Evolutionary conservation across 768 basidiomycete species (phyloP), one percentile per base, ranked within the genome.

Genomic region (Pulveroboletus sp.): DNA sequence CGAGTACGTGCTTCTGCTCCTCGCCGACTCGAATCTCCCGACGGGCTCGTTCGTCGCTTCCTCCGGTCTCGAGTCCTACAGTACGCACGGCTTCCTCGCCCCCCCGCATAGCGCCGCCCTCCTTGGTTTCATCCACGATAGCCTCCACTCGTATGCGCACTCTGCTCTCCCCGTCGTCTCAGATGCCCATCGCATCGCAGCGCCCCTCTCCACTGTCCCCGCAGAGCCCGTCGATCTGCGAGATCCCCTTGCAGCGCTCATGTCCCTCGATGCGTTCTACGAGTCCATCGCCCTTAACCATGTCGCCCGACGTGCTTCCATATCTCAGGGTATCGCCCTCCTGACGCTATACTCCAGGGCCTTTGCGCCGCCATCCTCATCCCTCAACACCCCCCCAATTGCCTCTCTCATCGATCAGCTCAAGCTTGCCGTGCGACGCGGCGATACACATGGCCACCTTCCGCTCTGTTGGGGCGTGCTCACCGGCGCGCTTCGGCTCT

Each of bases 41-140:
- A 98, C 95, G 0, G 96, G 96, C 32, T 87, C 95, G 1, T 99
- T 99, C 67, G 90, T 97, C 51, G 90, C 94, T 1, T 96, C 93
- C 1, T 81, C 90, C 3, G 95, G 95, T 2, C 78, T 98, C 52
- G 95, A 99, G 62, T 92, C 93, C 5, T 93, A 83, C 64, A 70
- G 81, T 36, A 84, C 87, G 26, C 96, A 99, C 65, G 96, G 93
- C 0, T 88, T 94, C 61, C 55, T 73, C 14, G 61, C 76, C 1
- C 56, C 42, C 63, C 45, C 56, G 1, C 47, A 26, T 47, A 21
- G 32, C 41, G 24, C 41, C 27, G 41, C 54, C 69, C 57, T 77
- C 18, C 61, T 81, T 46, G 72, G 74, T 28, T 95, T 93, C 65
- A 51, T 94, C 28, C 76, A 76, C 36, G 80, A 86, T 64, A 87